A percentile compares a stretch with the other conserved stretches of the same genome.
Evolutionary conservation across 192 early-diverging fungal genomes (phyloP).

Genomic region (Allomyces macrogynus): DNA sequence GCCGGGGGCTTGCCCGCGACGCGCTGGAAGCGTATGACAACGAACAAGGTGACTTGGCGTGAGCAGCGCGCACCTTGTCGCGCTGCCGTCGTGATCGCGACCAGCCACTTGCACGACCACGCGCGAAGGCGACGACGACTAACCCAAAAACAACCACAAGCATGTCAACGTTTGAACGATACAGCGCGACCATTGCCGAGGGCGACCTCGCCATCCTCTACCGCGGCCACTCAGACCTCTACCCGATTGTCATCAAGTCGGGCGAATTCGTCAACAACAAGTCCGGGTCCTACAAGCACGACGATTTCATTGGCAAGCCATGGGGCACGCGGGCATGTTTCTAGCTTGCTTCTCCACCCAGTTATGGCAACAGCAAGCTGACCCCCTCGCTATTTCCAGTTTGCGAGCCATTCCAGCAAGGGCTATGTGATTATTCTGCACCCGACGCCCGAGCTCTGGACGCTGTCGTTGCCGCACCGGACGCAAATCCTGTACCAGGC

Average conservation of each 20-base stretch:
- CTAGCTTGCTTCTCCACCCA: no score
- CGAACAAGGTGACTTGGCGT: no score
- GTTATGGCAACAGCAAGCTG: neutral
- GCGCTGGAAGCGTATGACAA: no score
- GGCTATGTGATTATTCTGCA: slow-evolving; percentile 70
- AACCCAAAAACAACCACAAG: neutral
- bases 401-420: slow-evolving; percentile 32
- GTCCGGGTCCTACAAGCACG: slow-evolving; percentile 59
- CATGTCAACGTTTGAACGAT: slow-evolving; percentile 9
- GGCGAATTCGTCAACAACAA: slow-evolving; percentile 50
- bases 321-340: slow-evolving; percentile 29
- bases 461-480: slow-evolving; percentile 69
- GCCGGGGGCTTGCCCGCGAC: no score
- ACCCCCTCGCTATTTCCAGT: slow-evolving; percentile 11
- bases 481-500: slow-evolving; percentile 92
- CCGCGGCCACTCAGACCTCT: slow-evolving; percentile 49
- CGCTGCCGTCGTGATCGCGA: no score
- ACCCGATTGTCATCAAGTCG: slow-evolving; percentile 30
- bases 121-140: neutral
- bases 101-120: no score
- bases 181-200: slow-evolving; percentile 29
- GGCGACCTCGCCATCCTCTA: slow-evolving; percentile 64
- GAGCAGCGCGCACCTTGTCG: no score
- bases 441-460: slow-evolving; percentile 94
- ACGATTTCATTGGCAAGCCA: slow-evolving; percentile 65